A percentile compares a stretch with the other conserved stretches of the same genome.
phyloP scores from a whole-genome alignment of 2,329 filamentous ascomycete genomes.

The Colletotrichum endophyticum region DNA sequence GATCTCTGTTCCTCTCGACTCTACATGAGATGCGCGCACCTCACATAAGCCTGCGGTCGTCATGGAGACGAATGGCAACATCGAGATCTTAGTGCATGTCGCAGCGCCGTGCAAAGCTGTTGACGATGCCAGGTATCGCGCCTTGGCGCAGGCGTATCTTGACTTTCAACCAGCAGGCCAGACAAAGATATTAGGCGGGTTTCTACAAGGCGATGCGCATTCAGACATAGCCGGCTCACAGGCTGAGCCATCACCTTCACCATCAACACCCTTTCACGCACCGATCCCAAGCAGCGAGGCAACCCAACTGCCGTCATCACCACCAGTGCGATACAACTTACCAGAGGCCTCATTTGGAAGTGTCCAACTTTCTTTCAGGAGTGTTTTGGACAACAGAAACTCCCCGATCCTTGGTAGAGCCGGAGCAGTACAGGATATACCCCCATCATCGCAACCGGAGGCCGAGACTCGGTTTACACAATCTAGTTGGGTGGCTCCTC shows the following conservation, averaged over 20 bases:
- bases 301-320: conserved; percentile 1
- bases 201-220: background rate
- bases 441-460: background rate
- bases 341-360: conserved; percentile 24
- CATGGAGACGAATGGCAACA: conserved; percentile 29
- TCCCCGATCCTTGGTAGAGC: conserved; percentile 29
- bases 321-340: background rate
- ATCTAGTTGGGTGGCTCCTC: conserved; percentile 45
- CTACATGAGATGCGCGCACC: background rate
- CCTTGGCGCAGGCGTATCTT: conserved; percentile 57
- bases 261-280: conserved; percentile 1
- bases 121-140: conserved; percentile 55
- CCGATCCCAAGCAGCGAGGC: conserved; percentile 1
- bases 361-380: conserved; percentile 46
- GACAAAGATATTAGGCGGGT: background rate
- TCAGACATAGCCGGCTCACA: background rate
- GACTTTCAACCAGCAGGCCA: conserved; percentile 42
- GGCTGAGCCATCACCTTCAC: background rate
- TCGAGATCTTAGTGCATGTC: conserved; percentile 63
- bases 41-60: background rate
- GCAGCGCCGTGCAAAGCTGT: conserved; percentile 51
- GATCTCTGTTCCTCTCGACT: background rate
- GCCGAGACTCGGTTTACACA: background rate
- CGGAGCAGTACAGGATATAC: background rate
- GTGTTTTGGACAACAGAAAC: conserved; percentile 47